These are phyloP conservation scores for Candida nonsorbophila DNA, from an alignment of 805 yeast genomes.

Conservation along the genomic window DNA sequence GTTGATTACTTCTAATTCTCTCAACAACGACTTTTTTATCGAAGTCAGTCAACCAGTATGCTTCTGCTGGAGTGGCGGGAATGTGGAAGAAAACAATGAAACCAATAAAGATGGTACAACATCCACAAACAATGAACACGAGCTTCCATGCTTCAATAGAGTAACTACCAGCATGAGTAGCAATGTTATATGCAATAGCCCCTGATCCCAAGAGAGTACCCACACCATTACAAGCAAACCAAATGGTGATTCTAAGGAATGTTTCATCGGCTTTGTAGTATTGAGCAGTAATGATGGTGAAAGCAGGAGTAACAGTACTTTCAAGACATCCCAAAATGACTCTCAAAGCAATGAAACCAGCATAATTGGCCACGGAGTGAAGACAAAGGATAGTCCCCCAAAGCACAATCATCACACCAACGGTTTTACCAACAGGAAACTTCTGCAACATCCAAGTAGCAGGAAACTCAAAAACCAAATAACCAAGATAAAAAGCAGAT, in stretches of 20 bases:
- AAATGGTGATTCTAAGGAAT: slow-evolving; percentile 28
- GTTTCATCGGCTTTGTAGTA: slow-evolving; percentile 30
- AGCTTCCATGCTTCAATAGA: slow-evolving; percentile 54
- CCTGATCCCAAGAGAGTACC: slow-evolving; percentile 36
- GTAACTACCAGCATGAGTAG: slow-evolving; percentile 31
- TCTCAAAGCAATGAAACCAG: slow-evolving; percentile 34
- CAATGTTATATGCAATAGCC: slow-evolving; percentile 51
- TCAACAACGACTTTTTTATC: slow-evolving; percentile 31
- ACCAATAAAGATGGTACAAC: slow-evolving; percentile 50
- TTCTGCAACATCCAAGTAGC: slow-evolving; percentile 44
- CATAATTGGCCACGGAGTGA: slow-evolving; percentile 43
- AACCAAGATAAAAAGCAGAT: slow-evolving; percentile 47
- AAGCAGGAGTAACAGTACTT: slow-evolving; percentile 35
- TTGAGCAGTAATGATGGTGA: slow-evolving; percentile 29
- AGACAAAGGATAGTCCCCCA: slow-evolving; percentile 59
- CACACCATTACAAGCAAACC: slow-evolving; percentile 33
- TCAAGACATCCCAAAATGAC: slow-evolving; percentile 36
- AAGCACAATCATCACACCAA: slow-evolving; percentile 40
- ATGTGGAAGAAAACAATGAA: slow-evolving; percentile 41
- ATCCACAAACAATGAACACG: slow-evolving; percentile 56
- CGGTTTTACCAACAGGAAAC: slow-evolving; percentile 50
- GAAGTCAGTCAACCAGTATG: slow-evolving; percentile 31
- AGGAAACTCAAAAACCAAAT: slow-evolving; percentile 51
- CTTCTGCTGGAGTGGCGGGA: slow-evolving; percentile 27
- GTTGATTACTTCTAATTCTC: slow-evolving; percentile 26